phyloP scores from a whole-genome alignment of 148 eudicot species.

The Gaultheria prostrata region DNA sequence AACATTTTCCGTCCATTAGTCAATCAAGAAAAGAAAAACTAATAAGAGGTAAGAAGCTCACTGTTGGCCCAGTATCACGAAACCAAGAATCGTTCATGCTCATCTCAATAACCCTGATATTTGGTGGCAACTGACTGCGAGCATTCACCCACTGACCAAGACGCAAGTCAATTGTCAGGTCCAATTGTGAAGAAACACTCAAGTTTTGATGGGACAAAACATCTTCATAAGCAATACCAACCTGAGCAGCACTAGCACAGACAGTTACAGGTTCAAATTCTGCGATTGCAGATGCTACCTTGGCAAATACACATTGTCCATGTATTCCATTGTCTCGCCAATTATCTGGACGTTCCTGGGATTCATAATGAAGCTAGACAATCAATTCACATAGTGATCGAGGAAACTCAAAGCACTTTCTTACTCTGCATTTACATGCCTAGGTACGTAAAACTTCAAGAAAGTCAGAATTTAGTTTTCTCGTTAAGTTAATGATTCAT shows the following conservation, averaged over 20 bases:
- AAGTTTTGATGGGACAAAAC: neutral
- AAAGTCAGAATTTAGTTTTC: neutral
- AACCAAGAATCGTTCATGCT: constrained; percentile 97
- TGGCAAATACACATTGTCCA: constrained; percentile 62
- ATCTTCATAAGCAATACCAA: constrained; percentile 18
- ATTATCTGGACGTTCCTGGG: constrained; percentile 86
- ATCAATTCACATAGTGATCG: neutral
- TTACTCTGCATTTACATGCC: neutral
- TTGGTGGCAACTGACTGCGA: constrained; percentile 59
- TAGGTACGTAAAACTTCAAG: neutral
- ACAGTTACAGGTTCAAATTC: constrained; percentile 87
- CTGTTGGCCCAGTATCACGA: constrained; percentile 94
- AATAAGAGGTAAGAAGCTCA: constrained; percentile 34
- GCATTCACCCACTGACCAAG: constrained; percentile 74
- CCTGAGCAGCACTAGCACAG: constrained; percentile 85
- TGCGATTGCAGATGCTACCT: constrained; percentile 81
- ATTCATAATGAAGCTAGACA: constrained; percentile 1
- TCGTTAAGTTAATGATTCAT: no score
- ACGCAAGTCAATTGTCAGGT: constrained; percentile 10
- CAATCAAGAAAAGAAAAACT: neutral
- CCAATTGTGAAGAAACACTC: neutral
- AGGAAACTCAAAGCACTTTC: neutral
- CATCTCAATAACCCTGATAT: constrained; percentile 87
- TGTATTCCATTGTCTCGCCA: constrained; percentile 74
- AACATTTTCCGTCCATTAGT: neutral